Base-by-base conservation (phyloP, 441 rosid species). In the Bruguiera hainesii region DNA sequence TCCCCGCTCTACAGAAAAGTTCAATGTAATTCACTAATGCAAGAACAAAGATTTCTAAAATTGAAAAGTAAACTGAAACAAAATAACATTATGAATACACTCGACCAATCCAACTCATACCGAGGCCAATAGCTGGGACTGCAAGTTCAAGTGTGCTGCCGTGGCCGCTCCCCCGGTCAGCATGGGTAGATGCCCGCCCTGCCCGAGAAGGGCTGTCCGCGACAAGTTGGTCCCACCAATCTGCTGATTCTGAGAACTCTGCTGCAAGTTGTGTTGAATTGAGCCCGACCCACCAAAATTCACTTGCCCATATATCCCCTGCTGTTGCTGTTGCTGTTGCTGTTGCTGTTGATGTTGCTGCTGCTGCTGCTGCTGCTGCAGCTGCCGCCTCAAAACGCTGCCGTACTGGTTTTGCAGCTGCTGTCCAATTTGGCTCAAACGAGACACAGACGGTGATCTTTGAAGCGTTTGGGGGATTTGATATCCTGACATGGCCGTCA, bases 151-250 rank as follows among this genome's bases (percentile, higher is more conserved):
- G 76, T 90, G 97, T 21, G 93, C 88, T 0, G 94, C 87, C 1
- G 90, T 86, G 2, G 89, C 78, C 9, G 76, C 73, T 25, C 83
- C 72, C n/a, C 90, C 94, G 37, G 79, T 63, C 60, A 91, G 80
- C 88, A 91, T 82, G 6, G 97, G 87, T 70, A 96, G 77, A 76
- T 96, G 96, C 18, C 94, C 85, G 49, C 76, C 79, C 76, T 90
- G 99, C 65, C 96, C 94, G 26, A 88, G 85, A 23, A 89, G 86
- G 11, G 79, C 75, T 16, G 96, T 81, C 71, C 96, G 77, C 0
- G 95, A 74, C 75, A 90, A 66, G 71, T 80, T 89, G 71, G 89
- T 33, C 71, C 78, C 77, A 58, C 76, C 82, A 66, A 80, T 71
- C 69, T 85, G 95, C 75, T 83, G 90, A 65, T 76, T 85, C 80